Evolutionary conservation across 169 alveolate species (phyloP).

Genomic region (Eimeria necatrix): DNA sequence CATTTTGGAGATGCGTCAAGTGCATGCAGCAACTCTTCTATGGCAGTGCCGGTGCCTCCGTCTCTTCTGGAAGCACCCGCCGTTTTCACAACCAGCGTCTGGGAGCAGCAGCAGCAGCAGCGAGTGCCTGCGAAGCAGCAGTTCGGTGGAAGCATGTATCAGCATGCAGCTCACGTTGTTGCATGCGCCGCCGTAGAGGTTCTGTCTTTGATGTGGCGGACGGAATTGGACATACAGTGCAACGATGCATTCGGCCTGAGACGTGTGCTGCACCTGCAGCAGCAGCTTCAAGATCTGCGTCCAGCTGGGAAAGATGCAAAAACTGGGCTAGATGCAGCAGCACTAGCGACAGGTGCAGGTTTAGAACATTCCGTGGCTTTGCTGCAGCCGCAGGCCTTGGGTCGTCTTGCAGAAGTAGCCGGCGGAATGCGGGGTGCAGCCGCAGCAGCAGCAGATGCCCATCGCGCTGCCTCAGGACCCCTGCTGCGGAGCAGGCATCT

Average conservation of each 20-base stretch:
- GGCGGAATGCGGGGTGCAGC: conserved; percentile 71
- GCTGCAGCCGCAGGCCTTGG: conserved; percentile 29
- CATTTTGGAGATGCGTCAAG: neutral
- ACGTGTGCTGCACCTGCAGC: conserved; percentile 26
- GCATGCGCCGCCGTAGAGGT: conserved; percentile 54
- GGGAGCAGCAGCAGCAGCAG: conserved; percentile 63
- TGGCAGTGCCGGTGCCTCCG: conserved; percentile 32
- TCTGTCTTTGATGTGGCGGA: conserved; percentile 62
- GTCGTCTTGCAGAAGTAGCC: conserved; percentile 24
- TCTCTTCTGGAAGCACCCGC: conserved; percentile 68
- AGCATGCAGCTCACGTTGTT: neutral
- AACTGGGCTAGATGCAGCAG: neutral
- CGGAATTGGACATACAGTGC: conserved; percentile 59
- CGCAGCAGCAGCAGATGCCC: neutral
- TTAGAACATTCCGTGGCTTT: neutral
- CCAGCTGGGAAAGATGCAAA: neutral
- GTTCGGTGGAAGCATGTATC: neutral
- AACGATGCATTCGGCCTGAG: conserved; percentile 67
- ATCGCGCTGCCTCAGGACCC: neutral
- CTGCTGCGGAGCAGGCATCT: no score
- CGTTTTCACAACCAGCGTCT: conserved; percentile 14
- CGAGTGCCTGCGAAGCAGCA: neutral
- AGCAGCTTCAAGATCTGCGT: conserved; percentile 39
- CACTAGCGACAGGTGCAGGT: neutral
- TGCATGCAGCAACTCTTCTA: neutral